Conservation (phyloP, 257 asterid species). For the Orobanche coerulescens region DNA sequence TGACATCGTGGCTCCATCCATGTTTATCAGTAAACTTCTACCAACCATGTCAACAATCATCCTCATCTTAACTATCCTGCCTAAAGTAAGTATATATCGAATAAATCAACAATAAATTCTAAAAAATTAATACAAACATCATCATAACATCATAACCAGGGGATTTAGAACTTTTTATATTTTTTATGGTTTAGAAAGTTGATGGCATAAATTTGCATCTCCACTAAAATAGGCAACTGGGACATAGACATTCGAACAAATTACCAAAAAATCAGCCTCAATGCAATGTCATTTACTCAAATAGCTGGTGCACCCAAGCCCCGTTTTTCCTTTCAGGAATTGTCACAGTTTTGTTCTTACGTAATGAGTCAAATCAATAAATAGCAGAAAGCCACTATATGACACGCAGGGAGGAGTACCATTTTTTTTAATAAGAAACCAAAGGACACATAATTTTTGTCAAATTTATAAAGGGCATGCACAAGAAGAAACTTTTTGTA, state of each 20-base stretch:
- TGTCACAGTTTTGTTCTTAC: not conserved
- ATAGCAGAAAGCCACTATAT: not conserved
- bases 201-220: not conserved
- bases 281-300: not conserved
- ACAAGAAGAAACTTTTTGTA: not conserved
- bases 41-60: constrained; percentile 8
- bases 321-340: not conserved
- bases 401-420: not conserved
- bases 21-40: not conserved
- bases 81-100: not conserved
- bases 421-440: not conserved
- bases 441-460: not conserved
- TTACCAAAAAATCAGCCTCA: not conserved
- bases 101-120: constrained; percentile 1
- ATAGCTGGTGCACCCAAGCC: not conserved
- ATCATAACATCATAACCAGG: not conserved
- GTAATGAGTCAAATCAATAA: not conserved
- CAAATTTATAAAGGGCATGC: not conserved
- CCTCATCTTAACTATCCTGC: constrained; percentile 1
- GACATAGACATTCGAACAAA: not conserved
- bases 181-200: not conserved
- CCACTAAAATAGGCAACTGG: not conserved
- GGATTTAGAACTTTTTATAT: not conserved
- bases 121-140: not conserved
- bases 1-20: too few species aligned